Evolutionary conservation across 2,329 filamentous ascomycete genomes (phyloP).

Genomic region (Penicillium thymicola): DNA sequence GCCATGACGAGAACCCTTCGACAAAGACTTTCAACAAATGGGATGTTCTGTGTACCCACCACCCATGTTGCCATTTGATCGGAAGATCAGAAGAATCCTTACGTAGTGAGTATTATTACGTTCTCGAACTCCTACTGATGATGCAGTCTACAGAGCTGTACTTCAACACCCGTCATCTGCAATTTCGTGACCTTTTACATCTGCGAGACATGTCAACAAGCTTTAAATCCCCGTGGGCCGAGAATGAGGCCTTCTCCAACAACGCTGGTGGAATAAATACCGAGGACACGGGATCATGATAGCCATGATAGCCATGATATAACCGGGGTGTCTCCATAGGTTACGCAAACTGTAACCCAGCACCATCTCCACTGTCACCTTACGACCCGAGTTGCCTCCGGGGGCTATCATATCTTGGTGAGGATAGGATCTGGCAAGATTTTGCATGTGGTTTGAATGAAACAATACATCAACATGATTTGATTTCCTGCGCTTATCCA

Average conservation of each 20-base stretch:
- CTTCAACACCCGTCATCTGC: background rate
- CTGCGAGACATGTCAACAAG: background rate
- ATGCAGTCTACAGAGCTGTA: background rate
- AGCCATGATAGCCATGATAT: no score
- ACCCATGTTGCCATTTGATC: background rate
- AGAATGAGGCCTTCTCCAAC: background rate
- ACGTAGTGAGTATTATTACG: background rate
- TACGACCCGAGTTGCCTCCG: background rate
- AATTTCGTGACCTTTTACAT: background rate
- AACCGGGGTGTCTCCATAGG: no score
- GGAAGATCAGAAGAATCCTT: background rate
- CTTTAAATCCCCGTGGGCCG: no score
- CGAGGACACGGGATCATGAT: background rate
- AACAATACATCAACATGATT: background rate
- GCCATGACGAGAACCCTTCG: background rate
- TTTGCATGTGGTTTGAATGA: no score
- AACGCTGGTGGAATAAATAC: background rate
- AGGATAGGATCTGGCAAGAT: background rate
- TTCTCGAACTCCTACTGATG: no score
- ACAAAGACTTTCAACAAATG: background rate
- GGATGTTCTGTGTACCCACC: background rate
- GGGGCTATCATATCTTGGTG: background rate
- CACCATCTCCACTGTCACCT: background rate
- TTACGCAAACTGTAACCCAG: background rate
- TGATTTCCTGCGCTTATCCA: background rate